These are phyloP conservation scores for Blastobotrys proliferans DNA, from an alignment of 1,139 yeast species.

Conservation along the genomic window DNA sequence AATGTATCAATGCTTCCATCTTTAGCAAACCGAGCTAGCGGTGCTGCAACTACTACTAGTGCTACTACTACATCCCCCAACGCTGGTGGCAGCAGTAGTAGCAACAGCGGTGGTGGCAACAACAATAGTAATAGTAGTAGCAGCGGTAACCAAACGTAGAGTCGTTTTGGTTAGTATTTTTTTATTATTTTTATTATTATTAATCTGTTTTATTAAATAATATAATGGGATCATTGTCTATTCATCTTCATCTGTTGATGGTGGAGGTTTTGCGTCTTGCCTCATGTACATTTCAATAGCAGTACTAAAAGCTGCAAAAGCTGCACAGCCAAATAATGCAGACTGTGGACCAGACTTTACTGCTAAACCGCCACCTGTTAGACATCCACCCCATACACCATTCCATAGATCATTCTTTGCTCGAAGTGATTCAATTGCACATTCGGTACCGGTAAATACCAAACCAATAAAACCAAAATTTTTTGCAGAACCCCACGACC, in stretches of 20 bases:
- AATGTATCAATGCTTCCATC: slow-evolving; percentile 14
- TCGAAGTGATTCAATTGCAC: slow-evolving; percentile 74
- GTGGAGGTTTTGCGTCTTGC: slow-evolving; percentile 82
- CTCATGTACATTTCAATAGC: slow-evolving; percentile 90
- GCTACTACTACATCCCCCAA: not conserved
- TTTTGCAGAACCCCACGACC: slow-evolving; percentile 84
- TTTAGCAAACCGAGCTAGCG: slow-evolving; percentile 15
- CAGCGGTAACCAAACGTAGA: not conserved
- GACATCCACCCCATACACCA: slow-evolving; percentile 90
- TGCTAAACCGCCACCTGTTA: slow-evolving; percentile 89
- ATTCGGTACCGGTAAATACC: slow-evolving; percentile 92
- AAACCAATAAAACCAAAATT: slow-evolving; percentile 94
- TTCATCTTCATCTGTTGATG: slow-evolving; percentile 83
- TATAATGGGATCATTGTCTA: slow-evolving; percentile 29
- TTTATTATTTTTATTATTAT: not conserved
- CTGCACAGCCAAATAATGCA: slow-evolving; percentile 89
- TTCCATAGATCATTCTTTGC: slow-evolving; percentile 93
- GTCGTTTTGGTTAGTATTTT: not conserved
- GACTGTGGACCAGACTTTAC: slow-evolving; percentile 93
- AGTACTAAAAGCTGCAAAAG: slow-evolving; percentile 93
- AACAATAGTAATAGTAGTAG: not conserved
- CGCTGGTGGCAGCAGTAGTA: not conserved
- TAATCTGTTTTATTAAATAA: too few relatives aligned
- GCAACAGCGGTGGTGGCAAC: not conserved
- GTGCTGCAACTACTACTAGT: slow-evolving; percentile 3